A percentile compares a stretch with the other conserved stretches of the same genome.
Evolutionary conservation across 2,329 filamentous ascomycete species (phyloP).

Genomic region (Alternaria sp.): DNA sequence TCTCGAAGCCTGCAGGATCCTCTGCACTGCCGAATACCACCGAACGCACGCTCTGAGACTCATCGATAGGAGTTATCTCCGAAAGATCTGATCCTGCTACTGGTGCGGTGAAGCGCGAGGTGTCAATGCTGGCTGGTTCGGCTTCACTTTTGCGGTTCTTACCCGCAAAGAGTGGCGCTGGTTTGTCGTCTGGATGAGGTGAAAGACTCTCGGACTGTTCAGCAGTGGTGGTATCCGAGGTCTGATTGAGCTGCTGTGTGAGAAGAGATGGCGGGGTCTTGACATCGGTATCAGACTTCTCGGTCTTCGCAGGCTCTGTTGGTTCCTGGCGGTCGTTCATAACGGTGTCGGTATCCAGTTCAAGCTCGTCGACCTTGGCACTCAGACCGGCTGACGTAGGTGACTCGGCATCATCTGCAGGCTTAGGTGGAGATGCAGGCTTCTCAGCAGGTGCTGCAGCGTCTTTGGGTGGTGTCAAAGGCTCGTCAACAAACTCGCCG

Average conservation of each 20-base stretch:
- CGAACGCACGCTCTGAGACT: slow-evolving; percentile 41
- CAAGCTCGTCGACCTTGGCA: slow-evolving; percentile 62
- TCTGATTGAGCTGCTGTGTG: slow-evolving; percentile 51
- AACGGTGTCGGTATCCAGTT: slow-evolving; percentile 64
- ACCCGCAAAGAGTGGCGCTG: slow-evolving; percentile 67
- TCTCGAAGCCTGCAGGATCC: slow-evolving; percentile 56
- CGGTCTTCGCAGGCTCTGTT: slow-evolving; percentile 23
- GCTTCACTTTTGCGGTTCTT: slow-evolving; percentile 44
- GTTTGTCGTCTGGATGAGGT: slow-evolving; percentile 70
- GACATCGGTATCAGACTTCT: slow-evolving; percentile 30
- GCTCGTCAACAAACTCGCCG: slow-evolving; percentile 79
- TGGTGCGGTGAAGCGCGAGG: slow-evolving; percentile 35
- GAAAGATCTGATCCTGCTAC: slow-evolving; percentile 39
- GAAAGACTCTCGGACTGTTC: slow-evolving; percentile 48
- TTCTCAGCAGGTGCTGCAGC: slow-evolving; percentile 24
- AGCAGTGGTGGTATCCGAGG: slow-evolving; percentile 29
- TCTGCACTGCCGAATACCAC: slow-evolving; percentile 45
- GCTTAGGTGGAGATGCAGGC: slow-evolving; percentile 26
- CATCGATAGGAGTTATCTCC: slow-evolving; percentile 47
- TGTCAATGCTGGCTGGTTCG: slow-evolving; percentile 36
- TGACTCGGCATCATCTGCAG: slow-evolving; percentile 46
- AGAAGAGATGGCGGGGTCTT: slow-evolving; percentile 49
- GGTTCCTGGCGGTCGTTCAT: slow-evolving; percentile 48
- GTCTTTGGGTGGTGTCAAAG: slow-evolving; percentile 64
- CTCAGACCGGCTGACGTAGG: slow-evolving; percentile 62